A percentile compares a stretch with the other conserved stretches of the same genome.
Evolutionary conservation across 2,329 filamentous ascomycete genomes (phyloP).

Genomic region (Coniochaeta prunicola): DNA sequence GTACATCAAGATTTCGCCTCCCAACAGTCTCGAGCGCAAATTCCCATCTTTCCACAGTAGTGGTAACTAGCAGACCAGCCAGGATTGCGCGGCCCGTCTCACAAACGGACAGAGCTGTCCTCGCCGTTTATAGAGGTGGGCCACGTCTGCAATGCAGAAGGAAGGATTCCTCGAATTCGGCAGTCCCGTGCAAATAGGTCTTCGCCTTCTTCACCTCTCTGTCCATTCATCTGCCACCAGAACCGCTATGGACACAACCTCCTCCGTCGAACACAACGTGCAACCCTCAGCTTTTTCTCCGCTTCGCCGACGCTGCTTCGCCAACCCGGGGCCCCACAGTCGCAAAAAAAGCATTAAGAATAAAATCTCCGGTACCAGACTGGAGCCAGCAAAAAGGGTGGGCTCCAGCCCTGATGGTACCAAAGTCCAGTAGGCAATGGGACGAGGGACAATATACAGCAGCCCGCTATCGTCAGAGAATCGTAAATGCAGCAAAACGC

Average conservation of each 20-base stretch:
- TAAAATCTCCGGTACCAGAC: slow-evolving; percentile 20
- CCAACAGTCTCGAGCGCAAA: not conserved
- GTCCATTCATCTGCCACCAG: not conserved
- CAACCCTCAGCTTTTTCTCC: not conserved
- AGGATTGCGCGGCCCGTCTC: no score
- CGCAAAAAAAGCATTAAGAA: slow-evolving; percentile 13
- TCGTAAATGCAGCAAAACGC: slow-evolving; percentile 14
- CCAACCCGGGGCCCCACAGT: not conserved
- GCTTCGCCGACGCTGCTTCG: not conserved
- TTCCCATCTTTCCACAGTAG: no score
- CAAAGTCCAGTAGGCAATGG: slow-evolving; percentile 6
- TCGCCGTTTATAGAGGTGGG: no score
- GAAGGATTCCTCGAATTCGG: no score
- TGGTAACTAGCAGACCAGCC: no score
- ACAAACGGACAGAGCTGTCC: no score
- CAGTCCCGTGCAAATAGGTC: not conserved
- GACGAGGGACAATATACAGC: slow-evolving; percentile 8
- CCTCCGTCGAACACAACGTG: not conserved
- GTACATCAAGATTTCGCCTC: not conserved
- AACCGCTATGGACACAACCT: not conserved
- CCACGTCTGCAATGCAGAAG: no score
- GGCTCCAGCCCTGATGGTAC: slow-evolving; percentile 15
- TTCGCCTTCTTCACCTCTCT: not conserved
- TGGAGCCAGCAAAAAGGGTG: slow-evolving; percentile 27
- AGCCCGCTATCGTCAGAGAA: slow-evolving; percentile 14